Base-by-base conservation (phyloP, 139 green algal species). In the Haematococcus sp. region DNA sequence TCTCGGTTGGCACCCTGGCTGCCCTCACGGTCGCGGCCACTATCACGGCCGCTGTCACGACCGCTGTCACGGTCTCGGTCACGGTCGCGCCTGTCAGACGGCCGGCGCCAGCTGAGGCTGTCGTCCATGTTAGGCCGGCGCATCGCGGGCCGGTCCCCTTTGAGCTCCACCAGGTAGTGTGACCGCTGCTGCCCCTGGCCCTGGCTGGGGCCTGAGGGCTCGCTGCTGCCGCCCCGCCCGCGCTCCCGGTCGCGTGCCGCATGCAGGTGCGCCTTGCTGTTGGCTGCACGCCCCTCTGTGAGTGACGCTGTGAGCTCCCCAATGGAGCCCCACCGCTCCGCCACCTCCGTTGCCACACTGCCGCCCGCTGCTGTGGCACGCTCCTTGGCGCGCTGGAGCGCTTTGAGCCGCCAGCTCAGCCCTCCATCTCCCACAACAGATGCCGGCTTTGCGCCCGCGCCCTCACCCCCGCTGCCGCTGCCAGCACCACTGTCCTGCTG, bases 391-490 rank as follows among this genome's bases (percentile, higher is more conserved):
- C 94, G 83, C 33, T 88, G 76, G 28, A 98, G 89, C 28, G 94
- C 93, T 81, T 98, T 98, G 28, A 97, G 63, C 23, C 93, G 86
- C 94, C 94, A 98, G 82, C 83, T 93, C 54, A 89, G 90, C 1
- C 94, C 94, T 20, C 90, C 94, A 74, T 98, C 94, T 4, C 91
- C 95, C 28, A 97, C 75, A 13, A 74, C 3, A 19, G n/a, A 40
- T 23, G 61, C 22, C 30, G 52, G 34, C 31, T 15, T n/a, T 1
- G 1, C n/a, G 43, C 27, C 40, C 17, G 5, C 16, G 33, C 33
- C 34, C 19, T 1, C 15, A 19, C 23, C 34, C 17, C 28, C 31
- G 51, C 49, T 32, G 5, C 32, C 54, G 19, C 51, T 25, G 13
- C 27, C 33, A 23, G 19, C 9, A 20, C 28, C 23, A 30, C 55